phyloP scores from a whole-genome alignment of 1,139 yeast genomes.

The Suhomyces panamericanus region DNA sequence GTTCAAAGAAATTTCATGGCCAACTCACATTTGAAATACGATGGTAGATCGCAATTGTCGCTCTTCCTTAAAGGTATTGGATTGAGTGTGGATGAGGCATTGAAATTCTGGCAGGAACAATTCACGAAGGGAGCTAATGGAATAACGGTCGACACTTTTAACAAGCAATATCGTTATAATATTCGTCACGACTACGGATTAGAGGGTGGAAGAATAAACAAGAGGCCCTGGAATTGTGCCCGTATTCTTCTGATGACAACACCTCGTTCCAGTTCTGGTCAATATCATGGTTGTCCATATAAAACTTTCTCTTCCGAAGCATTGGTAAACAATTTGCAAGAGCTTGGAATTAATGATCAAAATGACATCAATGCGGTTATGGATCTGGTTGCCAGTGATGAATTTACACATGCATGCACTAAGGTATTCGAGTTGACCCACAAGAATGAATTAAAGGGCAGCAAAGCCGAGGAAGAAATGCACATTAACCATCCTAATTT shows the following conservation, averaged over 20 bases:
- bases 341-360: constrained; percentile 70
- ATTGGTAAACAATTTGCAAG: constrained; percentile 53
- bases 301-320: constrained; percentile 68
- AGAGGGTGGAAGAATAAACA: constrained; percentile 86
- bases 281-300: constrained; percentile 92
- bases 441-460: constrained; percentile 41
- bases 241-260: constrained; percentile 58
- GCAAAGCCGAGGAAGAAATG: constrained; percentile 37
- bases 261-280: constrained; percentile 70
- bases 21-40: constrained; percentile 74
- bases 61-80: constrained; percentile 90
- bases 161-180: constrained; percentile 85
- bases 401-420: constrained; percentile 86
- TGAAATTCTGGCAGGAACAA: constrained; percentile 78
- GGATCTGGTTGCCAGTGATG: constrained; percentile 64
- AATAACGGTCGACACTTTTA: constrained; percentile 70
- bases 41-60: constrained; percentile 83
- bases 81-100: constrained; percentile 79
- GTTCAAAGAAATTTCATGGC: constrained; percentile 61
- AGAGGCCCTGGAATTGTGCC: constrained; percentile 83
- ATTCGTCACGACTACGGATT: constrained; percentile 87
- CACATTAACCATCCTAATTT: constrained; percentile 84
- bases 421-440: constrained; percentile 84
- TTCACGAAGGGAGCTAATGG: constrained; percentile 55
- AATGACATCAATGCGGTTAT: constrained; percentile 61